Evolutionary conservation across 306 rosid genomes (phyloP), one percentile per base, ranked within the genome.

Genomic region (barrel medic (Medicago truncatula)): DNA sequence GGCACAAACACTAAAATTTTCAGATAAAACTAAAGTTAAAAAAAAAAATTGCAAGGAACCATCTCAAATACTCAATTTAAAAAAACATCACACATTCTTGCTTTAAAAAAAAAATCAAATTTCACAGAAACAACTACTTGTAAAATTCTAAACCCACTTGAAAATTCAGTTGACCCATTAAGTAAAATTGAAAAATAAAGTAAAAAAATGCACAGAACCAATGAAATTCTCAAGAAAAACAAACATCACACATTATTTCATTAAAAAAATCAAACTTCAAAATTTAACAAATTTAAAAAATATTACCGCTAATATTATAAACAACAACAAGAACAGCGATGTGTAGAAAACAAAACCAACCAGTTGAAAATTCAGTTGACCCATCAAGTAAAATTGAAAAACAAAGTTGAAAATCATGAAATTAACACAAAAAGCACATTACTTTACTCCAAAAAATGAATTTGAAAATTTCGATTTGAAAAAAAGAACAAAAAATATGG

Each of bases 361-460:
- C 78, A 28, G 56, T 36, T 3, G 57, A 25, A 59, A 69, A 5
- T 76, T 54, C 12, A 2, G 67, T 20, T 18, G 9, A 76, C 66
- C 78, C 81, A 74, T 12, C 8, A 66, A 46, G 52, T 7, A 77
- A 76, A 56, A 70, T 20, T 18, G 17, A 65, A 58, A 73, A 38
- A 5, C 3, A 8, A 38, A 73, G 44, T 6, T 1, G 14, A 21
- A 40, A 70, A 39, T 18, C 65, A 8, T 66, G 9, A 16, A 74
- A 7, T 40, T 74, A 21, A 53, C 83, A 73, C 14, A 38, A 74
- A 72, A 77, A 82, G 76, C 82, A 71, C 84, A 62, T 56, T 54
- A 64, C 57, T 79, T 67, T 41, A 44, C 72, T 31, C 58, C 61
- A 47, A 10, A 81, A 80, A 78, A 73, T 60, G 25, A 43, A 39